A percentile compares a stretch with the other conserved stretches of the same genome.
Evolutionary conservation across 2,329 filamentous ascomycete species (phyloP).

Genomic region (Verticillium tricorpus): DNA sequence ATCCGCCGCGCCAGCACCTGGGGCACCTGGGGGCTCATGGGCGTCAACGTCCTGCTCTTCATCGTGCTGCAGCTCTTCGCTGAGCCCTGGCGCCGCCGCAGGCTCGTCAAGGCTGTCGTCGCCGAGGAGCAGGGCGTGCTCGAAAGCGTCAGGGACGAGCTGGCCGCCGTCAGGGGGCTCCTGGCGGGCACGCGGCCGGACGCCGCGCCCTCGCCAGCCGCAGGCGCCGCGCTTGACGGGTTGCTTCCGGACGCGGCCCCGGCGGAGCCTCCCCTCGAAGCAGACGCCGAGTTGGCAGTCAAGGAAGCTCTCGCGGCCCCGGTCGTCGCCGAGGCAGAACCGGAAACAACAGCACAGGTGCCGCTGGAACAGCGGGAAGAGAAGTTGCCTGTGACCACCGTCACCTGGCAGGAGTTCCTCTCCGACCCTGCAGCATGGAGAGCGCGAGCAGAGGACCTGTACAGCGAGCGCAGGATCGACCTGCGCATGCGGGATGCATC

Average conservation of each 20-base stretch:
- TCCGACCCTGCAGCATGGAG: slow-evolving; percentile 41
- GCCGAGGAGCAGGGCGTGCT: slow-evolving; percentile 64
- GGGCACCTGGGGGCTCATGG: slow-evolving; percentile 98
- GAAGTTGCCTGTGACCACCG: not conserved
- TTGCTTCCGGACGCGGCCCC: slow-evolving; percentile 7
- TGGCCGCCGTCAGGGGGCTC: slow-evolving; percentile 27
- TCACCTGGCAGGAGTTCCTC: slow-evolving; percentile 39
- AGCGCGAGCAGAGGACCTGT: slow-evolving; percentile 50
- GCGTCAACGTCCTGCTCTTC: slow-evolving; percentile 87
- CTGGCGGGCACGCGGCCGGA: slow-evolving; percentile 15
- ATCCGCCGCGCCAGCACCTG: slow-evolving; percentile 95
- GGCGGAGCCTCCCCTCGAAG: slow-evolving; percentile 8
- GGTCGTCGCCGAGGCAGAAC: slow-evolving; percentile 6
- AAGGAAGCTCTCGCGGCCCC: slow-evolving; percentile 4
- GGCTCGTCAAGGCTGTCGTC: slow-evolving; percentile 79
- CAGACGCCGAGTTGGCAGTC: slow-evolving; percentile 22
- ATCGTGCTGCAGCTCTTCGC: slow-evolving; percentile 82
- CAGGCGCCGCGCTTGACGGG: slow-evolving; percentile 11
- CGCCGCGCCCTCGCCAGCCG: slow-evolving; percentile 27
- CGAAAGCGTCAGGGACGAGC: slow-evolving; percentile 41
- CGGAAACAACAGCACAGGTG: not conserved
- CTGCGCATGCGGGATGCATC: slow-evolving; percentile 68
- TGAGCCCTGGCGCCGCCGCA: slow-evolving; percentile 82
- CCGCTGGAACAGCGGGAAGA: slow-evolving; percentile 4
- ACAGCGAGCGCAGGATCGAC: slow-evolving; percentile 60